phyloP scores from a whole-genome alignment of 352 stramenopile species.

The Globisporangium megalacanthum region DNA sequence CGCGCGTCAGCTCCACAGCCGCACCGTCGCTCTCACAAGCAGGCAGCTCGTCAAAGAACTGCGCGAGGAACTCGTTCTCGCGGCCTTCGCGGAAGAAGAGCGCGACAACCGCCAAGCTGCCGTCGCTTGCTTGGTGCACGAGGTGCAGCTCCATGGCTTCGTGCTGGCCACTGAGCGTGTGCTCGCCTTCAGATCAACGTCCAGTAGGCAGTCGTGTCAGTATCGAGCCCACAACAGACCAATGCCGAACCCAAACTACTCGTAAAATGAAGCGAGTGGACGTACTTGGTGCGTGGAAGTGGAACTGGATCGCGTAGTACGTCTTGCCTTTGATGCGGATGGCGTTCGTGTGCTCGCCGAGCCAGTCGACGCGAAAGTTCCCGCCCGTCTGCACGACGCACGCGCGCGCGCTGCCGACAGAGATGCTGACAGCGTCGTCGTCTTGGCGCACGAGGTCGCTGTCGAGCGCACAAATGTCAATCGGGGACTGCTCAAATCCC shows the following conservation, averaged over 20 bases:
- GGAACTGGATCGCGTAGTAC: slow-evolving; percentile 57
- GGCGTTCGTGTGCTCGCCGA: slow-evolving; percentile 24
- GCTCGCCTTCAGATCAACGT: too few relatives aligned
- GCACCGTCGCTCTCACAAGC: slow-evolving; percentile 13
- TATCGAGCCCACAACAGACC: slow-evolving; percentile 3
- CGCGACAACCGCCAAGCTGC: slow-evolving; percentile 43
- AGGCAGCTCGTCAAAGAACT: slow-evolving; percentile 53
- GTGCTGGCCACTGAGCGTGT: slow-evolving; percentile 53
- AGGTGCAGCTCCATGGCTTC: slow-evolving; percentile 63
- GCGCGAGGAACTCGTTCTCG: slow-evolving; percentile 47
- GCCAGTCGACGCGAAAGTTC: slow-evolving; percentile 58
- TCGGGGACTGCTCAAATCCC: slow-evolving; percentile 37
- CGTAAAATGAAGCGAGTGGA: slow-evolving; percentile 4
- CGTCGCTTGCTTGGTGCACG: slow-evolving; percentile 56
- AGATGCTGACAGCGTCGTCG: slow-evolving; percentile 16
- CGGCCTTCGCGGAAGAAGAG: slow-evolving; percentile 50
- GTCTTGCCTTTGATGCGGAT: slow-evolving; percentile 44
- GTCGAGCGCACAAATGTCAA: slow-evolving; percentile 39
- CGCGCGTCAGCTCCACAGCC: background rate
- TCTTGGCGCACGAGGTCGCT: slow-evolving; percentile 15
- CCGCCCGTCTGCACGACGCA: slow-evolving; percentile 26
- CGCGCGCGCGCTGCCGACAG: slow-evolving; percentile 25
- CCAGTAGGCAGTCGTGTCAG: too few relatives aligned
- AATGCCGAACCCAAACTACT: background rate
- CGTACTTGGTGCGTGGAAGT: slow-evolving; percentile 65